Percentiles rank a stretch among this genome's conserved stretches.
These are phyloP conservation scores for Podaxis carcinomalis DNA, from an alignment of 768 basidiomycete genomes.

Conservation along the genomic window DNA sequence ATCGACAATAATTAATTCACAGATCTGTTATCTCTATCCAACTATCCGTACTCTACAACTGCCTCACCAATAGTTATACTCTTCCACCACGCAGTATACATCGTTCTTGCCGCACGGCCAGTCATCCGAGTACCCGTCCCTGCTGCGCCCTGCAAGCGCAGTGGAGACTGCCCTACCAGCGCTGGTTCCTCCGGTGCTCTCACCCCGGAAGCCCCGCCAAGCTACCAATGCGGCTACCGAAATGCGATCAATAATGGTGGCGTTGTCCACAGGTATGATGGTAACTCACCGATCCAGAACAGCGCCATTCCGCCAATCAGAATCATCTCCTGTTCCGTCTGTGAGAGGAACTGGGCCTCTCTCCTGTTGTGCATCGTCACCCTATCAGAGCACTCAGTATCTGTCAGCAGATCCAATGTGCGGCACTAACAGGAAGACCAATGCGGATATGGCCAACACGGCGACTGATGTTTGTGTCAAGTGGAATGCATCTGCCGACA, in stretches of 20 bases:
- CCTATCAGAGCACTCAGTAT: constrained; percentile 29
- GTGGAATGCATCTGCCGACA: constrained; percentile 50
- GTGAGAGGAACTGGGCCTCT: constrained; percentile 58
- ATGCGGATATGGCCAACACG: constrained; percentile 56
- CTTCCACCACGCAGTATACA: constrained; percentile 67
- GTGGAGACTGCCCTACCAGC: constrained; percentile 17
- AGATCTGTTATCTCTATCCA: not conserved
- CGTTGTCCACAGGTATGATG: not conserved
- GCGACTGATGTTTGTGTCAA: constrained; percentile 74
- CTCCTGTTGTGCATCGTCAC: constrained; percentile 63
- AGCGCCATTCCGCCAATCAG: constrained; percentile 69
- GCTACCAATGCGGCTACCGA: constrained; percentile 35
- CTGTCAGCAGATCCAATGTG: not conserved
- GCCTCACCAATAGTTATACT: constrained; percentile 32
- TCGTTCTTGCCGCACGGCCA: constrained; percentile 55
- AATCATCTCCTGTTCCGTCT: constrained; percentile 69
- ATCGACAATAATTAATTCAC: too few relatives aligned
- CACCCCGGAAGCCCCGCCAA: constrained; percentile 37
- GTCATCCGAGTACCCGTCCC: constrained; percentile 12
- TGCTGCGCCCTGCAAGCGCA: constrained; percentile 5
- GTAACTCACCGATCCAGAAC: constrained; percentile 68
- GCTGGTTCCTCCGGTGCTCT: constrained; percentile 17
- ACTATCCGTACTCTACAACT: not conserved
- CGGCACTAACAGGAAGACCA: constrained; percentile 59
- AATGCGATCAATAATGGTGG: not conserved